phyloP scores from a whole-genome alignment of 805 yeast genomes.

The Lipomyces kockii region DNA sequence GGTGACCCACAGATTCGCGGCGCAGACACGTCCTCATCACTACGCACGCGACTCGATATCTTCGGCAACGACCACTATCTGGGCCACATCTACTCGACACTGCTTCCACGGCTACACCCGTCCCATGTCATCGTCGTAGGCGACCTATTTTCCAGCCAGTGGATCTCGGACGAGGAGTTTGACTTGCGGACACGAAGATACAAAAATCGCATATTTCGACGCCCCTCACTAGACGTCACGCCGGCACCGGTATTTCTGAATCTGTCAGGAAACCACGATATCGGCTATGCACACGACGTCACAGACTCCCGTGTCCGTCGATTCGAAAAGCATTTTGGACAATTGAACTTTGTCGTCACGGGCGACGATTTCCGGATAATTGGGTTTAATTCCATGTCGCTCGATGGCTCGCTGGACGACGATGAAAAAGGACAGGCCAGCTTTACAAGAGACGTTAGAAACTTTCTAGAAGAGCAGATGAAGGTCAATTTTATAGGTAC shows the following conservation, averaged over 20 bases:
- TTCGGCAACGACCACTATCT: conserved; percentile 88
- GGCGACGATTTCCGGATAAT: conserved; percentile 81
- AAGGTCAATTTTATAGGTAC: conserved; percentile 61
- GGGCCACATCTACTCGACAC: conserved; percentile 76
- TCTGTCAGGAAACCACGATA: conserved; percentile 92
- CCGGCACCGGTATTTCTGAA: conserved; percentile 58
- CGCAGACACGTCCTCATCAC: conserved; percentile 70
- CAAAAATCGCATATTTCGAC: conserved; percentile 42
- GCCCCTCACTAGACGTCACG: background rate
- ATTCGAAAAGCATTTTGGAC: conserved; percentile 74
- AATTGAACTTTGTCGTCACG: conserved; percentile 80
- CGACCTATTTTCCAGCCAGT: conserved; percentile 89
- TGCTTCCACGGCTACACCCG: conserved; percentile 70
- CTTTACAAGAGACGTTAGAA: conserved; percentile 69
- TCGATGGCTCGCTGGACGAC: conserved; percentile 90
- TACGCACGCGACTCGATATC: conserved; percentile 76
- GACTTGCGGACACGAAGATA: conserved; percentile 75
- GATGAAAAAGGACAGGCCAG: conserved; percentile 49
- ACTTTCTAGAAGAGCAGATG: conserved; percentile 66
- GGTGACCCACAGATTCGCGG: conserved; percentile 99
- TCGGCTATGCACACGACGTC: conserved; percentile 94
- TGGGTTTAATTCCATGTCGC: conserved; percentile 77
- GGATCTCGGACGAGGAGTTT: conserved; percentile 90
- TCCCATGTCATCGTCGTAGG: conserved; percentile 89
- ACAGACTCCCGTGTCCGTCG: conserved; percentile 89